phyloP scores from a whole-genome alignment of 805 yeast genomes.

The Ogataea thermomethanolica region DNA sequence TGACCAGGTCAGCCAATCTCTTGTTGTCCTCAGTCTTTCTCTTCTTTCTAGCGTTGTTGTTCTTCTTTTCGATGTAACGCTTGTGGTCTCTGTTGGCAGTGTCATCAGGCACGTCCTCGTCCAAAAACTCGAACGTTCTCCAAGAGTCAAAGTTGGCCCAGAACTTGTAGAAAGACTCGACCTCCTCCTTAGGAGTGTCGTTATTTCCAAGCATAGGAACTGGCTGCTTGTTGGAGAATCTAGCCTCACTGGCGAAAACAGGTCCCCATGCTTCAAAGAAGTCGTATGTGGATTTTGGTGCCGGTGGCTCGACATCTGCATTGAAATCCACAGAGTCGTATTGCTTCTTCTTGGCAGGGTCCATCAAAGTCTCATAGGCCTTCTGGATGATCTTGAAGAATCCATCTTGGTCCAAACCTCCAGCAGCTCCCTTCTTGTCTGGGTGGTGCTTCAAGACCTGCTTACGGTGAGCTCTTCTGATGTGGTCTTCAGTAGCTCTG shows the following conservation, averaged over 20 bases:
- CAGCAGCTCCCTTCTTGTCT: slow-evolving; percentile 91
- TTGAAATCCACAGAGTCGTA: slow-evolving; percentile 91
- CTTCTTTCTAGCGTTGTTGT: slow-evolving; percentile 94
- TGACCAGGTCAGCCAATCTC: slow-evolving; percentile 79
- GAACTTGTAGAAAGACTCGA: slow-evolving; percentile 84
- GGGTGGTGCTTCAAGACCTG: slow-evolving; percentile 97
- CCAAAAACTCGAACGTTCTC: slow-evolving; percentile 97
- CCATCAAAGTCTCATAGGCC: slow-evolving; percentile 87
- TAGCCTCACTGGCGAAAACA: slow-evolving; percentile 82
- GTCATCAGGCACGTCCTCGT: slow-evolving; percentile 99
- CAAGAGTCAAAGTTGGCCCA: slow-evolving; percentile 95
- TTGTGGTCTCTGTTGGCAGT: slow-evolving; percentile 98
- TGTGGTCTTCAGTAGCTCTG: slow-evolving; percentile 88
- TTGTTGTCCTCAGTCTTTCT: slow-evolving; percentile 96
- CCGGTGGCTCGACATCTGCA: slow-evolving; percentile 82
- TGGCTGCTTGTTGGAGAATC: slow-evolving; percentile 90
- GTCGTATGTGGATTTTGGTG: slow-evolving; percentile 52
- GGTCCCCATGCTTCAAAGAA: slow-evolving; percentile 92
- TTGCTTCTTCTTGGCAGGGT: slow-evolving; percentile 83
- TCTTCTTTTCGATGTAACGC: slow-evolving; percentile 97
- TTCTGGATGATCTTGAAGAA: slow-evolving; percentile 98
- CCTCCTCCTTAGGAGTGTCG: slow-evolving; percentile 70
- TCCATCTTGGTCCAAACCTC: slow-evolving; percentile 88
- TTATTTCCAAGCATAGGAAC: slow-evolving; percentile 76
- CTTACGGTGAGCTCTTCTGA: slow-evolving; percentile 94